Conservation (phyloP, 2,329 filamentous ascomycete species). For the Aspergillus latus region DNA sequence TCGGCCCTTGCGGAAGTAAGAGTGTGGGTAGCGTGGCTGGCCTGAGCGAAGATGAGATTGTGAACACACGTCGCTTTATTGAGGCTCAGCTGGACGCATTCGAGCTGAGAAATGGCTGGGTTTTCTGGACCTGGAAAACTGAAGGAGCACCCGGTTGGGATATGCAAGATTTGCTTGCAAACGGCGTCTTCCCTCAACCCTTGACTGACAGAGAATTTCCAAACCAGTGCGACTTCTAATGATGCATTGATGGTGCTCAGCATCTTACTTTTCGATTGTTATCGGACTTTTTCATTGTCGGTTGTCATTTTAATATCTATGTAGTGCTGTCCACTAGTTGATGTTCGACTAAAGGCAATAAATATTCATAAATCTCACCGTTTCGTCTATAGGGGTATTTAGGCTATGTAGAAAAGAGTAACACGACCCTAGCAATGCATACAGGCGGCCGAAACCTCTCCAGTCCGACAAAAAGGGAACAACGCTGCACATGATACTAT, state of each 20-base stretch:
- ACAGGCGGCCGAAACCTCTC: neutral
- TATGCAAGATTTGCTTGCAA: conserved; percentile 44
- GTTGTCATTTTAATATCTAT: neutral
- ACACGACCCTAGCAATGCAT: conserved; percentile 1
- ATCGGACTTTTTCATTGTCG: neutral
- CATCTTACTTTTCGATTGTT: neutral
- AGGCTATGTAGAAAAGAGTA: conserved; percentile 11
- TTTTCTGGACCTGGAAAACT: conserved; percentile 54
- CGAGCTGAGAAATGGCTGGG: conserved; percentile 45
- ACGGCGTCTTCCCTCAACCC: conserved; percentile 51
- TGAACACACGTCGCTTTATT: conserved; percentile 45
- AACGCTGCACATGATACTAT: neutral
- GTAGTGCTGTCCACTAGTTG: neutral
- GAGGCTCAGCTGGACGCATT: conserved; percentile 49
- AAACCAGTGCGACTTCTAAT: conserved; percentile 28
- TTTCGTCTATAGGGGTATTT: conserved; percentile 22
- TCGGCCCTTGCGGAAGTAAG: conserved; percentile 58
- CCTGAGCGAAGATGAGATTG: conserved; percentile 38
- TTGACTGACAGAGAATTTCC: conserved; percentile 35
- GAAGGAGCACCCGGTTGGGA: conserved; percentile 52
- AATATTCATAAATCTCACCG: neutral
- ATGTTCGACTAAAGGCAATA: neutral
- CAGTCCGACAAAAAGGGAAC: neutral
- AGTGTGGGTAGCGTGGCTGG: conserved; percentile 49
- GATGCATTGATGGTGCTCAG: neutral